These are phyloP conservation scores for Starmerella floris DNA, from an alignment of 805 yeast genomes.

Conservation along the genomic window DNA sequence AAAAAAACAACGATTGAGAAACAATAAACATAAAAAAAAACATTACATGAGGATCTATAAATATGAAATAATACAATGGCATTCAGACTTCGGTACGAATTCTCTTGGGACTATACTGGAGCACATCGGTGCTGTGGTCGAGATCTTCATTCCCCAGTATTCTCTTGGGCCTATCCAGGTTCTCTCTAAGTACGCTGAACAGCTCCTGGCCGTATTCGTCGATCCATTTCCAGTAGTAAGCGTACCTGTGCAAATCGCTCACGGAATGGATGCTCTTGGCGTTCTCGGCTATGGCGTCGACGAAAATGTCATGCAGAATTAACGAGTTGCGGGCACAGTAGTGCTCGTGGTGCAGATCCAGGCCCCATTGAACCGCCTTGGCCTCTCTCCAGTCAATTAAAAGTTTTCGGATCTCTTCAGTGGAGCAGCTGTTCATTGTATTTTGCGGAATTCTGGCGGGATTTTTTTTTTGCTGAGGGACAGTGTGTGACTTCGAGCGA, in stretches of 20 bases:
- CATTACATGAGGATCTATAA: too few relatives aligned
- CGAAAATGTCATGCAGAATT: conserved; percentile 25
- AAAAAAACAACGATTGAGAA: too few relatives aligned
- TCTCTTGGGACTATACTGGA: conserved; percentile 4
- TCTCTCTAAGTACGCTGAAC: conserved; percentile 18
- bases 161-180: conserved; percentile 20
- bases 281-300: conserved; percentile 23
- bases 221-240: conserved; percentile 25
- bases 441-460: too few relatives aligned
- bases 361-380: conserved; percentile 18
- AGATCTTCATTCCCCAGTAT: conserved; percentile 4
- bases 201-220: conserved; percentile 24
- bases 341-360: conserved; percentile 18
- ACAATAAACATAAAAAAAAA: too few relatives aligned
- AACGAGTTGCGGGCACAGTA: conserved; percentile 23
- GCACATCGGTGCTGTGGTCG: neutral
- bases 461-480: too few relatives aligned
- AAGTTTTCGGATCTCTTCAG: conserved; percentile 3
- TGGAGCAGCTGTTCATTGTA: neutral
- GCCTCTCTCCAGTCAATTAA: conserved; percentile 18
- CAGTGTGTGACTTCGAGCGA: too few relatives aligned
- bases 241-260: conserved; percentile 20
- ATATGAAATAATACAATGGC: too few relatives aligned
- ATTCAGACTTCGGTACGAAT: conserved; percentile 1
- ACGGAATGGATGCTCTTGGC: conserved; percentile 21